Base-by-base conservation (phyloP, 768 basidiomycete species). In the Roridomyces roridus region DNA sequence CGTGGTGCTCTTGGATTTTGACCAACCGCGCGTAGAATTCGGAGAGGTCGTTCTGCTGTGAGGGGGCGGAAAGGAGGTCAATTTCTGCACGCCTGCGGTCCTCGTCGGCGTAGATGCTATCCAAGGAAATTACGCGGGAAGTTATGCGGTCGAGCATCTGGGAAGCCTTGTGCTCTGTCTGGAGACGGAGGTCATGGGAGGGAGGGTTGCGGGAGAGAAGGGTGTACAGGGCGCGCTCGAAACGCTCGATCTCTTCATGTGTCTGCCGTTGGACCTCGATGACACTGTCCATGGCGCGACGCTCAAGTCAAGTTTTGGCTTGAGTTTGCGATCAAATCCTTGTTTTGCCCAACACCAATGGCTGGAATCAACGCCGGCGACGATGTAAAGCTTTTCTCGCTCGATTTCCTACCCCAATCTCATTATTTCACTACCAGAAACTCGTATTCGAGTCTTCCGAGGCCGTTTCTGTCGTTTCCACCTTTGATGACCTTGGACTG, bases 1-100 rank as follows among this genome's bases (percentile, higher is more conserved):
- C 84, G 82, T 98, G 88, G 84, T 96, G 94, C 71, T 96, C 94
- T 78, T 96, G 93, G 74, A 98, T 87, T 84, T 92, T 94, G 70
- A 86, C 88, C 81, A 98, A 88, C 78, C 97, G 89, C 72, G 88
- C 80, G 78, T 99, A 98, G 79, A 99, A 99, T 74, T 96, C 94
- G 43, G 89, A 87, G 47, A 98, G 81, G 74, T 98, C 85, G 73
- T 85, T 84, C 43, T 82, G 82, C 64, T 84, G 80, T 5, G 76
- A 59, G 15, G 85, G 74, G 11, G 83, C 78, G 34, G 90, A 88
- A 6, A 93, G 74, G 12, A 79, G 63, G 39, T 87, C 80, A 15
- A 86, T 74, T 70, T 94, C 92, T n/a, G 77, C 73, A 55, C 85
- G 87, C 60, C 90, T 80, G 15, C 82, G 80, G 46, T 88, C 85